Base-by-base conservation (phyloP, 2,329 filamentous ascomycete genomes). In the Colletotrichum tofieldiae region DNA sequence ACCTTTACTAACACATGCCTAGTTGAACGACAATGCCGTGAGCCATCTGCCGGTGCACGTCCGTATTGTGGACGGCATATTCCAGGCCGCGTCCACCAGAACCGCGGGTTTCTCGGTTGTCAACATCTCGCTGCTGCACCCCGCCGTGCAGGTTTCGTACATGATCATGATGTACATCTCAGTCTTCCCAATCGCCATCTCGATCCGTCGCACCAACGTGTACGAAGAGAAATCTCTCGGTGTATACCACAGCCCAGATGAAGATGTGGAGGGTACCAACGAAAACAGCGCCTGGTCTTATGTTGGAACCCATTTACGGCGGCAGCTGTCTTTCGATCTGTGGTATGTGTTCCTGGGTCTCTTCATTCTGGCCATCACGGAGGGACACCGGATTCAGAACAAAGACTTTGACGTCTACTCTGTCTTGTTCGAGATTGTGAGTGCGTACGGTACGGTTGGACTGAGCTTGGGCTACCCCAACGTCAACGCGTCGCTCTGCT, bases 111-210 rank as follows among this genome's bases (percentile, higher is more conserved):
- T 98, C 78, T 88, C 93, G 1, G 93, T 93, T 39, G 90, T 98
- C 76, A 94, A 93, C 79, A 84, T 98, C 49, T 86, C 93, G 1
- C 84, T 89, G 0, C 86, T 99, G 2, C 95, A 98, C 76, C 95
- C 96, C 1, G 96, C 93, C 3, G 94, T 98, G 70, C 95, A 98
- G 78, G 94, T 97, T 18, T 94, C 95, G 32, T 98, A 98, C 84
- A 86, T 98, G 82, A 92, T 98, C 82, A 98, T 98, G 96, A 98
- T 98, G 96, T 98, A 98, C 82, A 98, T 98, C 74, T 98, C 95
- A 70, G 94, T 98, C 72, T 97, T 98, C 77, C 96, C 96, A 6
- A 97, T 98, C 77, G 96, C 96, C 79, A 98, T 98, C 77, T 96
- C 94, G 8, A 93, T 98, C 77, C 94, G 96, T 65, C 89, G 94